Base-by-base conservation (phyloP, 2,329 filamentous ascomycete genomes). In the Fonsecaea nubica region DNA sequence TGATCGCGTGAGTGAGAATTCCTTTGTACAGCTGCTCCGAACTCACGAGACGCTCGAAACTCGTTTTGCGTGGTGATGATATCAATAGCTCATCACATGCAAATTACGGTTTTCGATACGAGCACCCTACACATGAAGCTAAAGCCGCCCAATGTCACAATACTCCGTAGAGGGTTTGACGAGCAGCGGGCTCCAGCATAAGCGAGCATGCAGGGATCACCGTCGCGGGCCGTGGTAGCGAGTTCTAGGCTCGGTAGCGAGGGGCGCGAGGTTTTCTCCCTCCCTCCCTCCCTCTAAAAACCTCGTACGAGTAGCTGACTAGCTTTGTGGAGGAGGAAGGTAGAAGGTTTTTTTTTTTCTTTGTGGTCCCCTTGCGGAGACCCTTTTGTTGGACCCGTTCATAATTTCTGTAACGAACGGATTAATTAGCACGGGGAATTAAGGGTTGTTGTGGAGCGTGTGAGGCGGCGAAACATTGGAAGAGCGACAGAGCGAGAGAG, bases 181-280 rank as follows among this genome's bases (percentile, higher is more conserved):
- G 40, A 42, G 40, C 40, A 25, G 25, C 18, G 21, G 18, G 57
- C 25, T 6, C 40, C 32, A 36, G 25, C 35, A 30, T 33, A 59
- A 59, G 57, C 57, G 57, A 59, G 57, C 21, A 59, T 59, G 57
- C 57, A 59, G 57, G 57, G 40, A 42, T 42, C 40, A 42, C 40
- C 40, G 40, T 42, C 40, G 40, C 40, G 40, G 40, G 40, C 40
- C 40, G 25, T 25, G 40, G 40, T 42, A 42, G 40, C 40, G 40
- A 42, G 40, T 42, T 40, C 40, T 42, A 42, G 40, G 40, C 40
- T 42, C 40, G 40, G 40, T 12, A 42, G 15, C 40, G 36, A 40
- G 36, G 36, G 25, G 25, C 25, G 25, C 25, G 25, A 25, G 25
- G 25, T 25, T 40, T 13, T 40, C 36, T 40, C 10, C 10, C 36